Evolutionary conservation across 129 eudicot genomes (phyloP), one percentile per base, ranked within the genome.

Genomic region (Solidago caesia): DNA sequence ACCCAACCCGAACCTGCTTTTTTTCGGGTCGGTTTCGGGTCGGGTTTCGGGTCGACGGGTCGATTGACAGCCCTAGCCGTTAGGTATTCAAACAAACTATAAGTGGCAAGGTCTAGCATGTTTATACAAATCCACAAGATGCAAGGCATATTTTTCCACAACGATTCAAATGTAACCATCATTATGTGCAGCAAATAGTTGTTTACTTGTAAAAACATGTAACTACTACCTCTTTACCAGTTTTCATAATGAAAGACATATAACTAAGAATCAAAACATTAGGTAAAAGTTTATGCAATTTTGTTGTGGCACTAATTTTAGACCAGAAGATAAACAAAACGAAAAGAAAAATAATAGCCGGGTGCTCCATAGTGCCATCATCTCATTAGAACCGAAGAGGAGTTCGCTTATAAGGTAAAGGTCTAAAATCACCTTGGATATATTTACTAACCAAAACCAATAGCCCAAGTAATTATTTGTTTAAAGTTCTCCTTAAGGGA

Each of bases 101-200:
- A 82, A 63, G 86, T 62, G 42, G 42, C 89, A 74, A 88, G 77
- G 84, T 80, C 68, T 27, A 90, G 65, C 88, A 89, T 78, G 71
- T 87, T 86, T 41, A 84, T 64, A 88, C 92, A 82, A 91, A 84
- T 45, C 83, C 83, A 76, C 78, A 81, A 25, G 84, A 86, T n/a
- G n/a, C n/a, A n/a, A n/a, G n/a, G n/a, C n/a, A n/a, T n/a, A 81
- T 82, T 80, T 86, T 59, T 87, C 79, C 83, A 88, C 92, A 74
- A 82, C 84, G 43, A 89, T 86, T 44, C 89, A 85, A 49, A 82
- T 56, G 67, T 91, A 91, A 8, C 88, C 92, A 79, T 85, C 88
- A 70, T 79, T 86, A 69, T 82, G 87, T 45, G 82, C 81, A 70
- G 79, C 85, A 74, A 69, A 84, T 53, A 92, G 87, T 71, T 75